Evolutionary conservation across 345 rosid genomes (phyloP).

Genomic region (Salix udensis): DNA sequence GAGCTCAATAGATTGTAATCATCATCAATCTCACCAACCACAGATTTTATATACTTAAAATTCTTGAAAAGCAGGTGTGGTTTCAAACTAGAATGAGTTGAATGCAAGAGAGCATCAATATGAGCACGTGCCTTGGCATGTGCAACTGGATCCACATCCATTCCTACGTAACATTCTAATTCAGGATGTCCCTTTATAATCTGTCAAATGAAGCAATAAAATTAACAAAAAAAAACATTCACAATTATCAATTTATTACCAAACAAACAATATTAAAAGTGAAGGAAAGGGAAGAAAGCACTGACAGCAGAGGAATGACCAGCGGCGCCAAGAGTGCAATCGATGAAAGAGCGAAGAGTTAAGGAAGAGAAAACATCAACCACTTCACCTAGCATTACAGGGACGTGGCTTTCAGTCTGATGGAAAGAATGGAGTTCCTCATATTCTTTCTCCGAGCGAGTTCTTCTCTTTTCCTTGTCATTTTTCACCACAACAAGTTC

Average conservation of each 20-base stretch:
- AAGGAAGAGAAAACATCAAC: constrained; percentile 63
- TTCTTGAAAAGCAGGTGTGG: constrained; percentile 48
- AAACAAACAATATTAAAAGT: neutral
- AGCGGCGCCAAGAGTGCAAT: constrained; percentile 91
- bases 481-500: constrained; percentile 15
- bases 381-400: constrained; percentile 85
- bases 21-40: constrained; percentile 39
- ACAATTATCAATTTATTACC: neutral
- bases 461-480: constrained; percentile 61
- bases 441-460: constrained; percentile 67
- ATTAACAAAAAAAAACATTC: neutral
- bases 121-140: constrained; percentile 50
- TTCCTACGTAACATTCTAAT: constrained; percentile 56
- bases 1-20: constrained; percentile 37
- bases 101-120: constrained; percentile 35
- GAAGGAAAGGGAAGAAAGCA: neutral
- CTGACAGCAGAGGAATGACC: constrained; percentile 87
- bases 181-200: constrained; percentile 66
- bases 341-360: constrained; percentile 57
- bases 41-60: constrained; percentile 54
- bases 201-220: constrained; percentile 27
- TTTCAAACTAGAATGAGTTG: constrained; percentile 40
- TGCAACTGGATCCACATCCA: constrained; percentile 94
- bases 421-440: constrained; percentile 4
- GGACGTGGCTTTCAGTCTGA: constrained; percentile 39